Evolutionary conservation across 2,329 filamentous ascomycete species (phyloP), one percentile per base, ranked within the genome.

Genomic region (Reticulascus tulasneorum): DNA sequence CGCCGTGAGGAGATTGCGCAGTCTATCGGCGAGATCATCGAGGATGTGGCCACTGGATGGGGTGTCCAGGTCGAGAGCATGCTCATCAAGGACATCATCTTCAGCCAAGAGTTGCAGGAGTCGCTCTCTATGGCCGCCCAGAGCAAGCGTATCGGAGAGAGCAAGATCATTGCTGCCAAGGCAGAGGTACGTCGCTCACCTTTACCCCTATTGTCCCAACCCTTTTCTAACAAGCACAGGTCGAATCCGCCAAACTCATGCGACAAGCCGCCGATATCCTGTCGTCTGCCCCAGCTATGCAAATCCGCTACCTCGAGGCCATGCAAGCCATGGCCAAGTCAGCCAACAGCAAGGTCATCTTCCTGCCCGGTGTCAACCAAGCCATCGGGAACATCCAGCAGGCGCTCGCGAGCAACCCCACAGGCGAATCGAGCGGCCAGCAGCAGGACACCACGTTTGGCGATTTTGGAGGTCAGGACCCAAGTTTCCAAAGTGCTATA

Each of bases 1-100:
- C 89, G 93, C 40, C 88, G 93, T 40, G 93, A 98, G 68, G 93
- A 98, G 66, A 85, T 98, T 50, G 93, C 93, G 2, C 83, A 90
- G 65, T 93, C 85, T 39, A 97, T 97, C 45, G 82, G 88, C 45
- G 91, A 96, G 64, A 97, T 97, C 52, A 97, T 98, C 52, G 93
- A 97, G 58, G 90, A 96, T 50, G 93, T 95, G 2, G 91, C 93
- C 6, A 71, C 79, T 9, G 88, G 87, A 43, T 98, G 93, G 93
- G 93, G 93, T 66, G 91, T 95, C 7, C 81, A 87, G 56, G 93
- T 97, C 40, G 93, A 97, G 73, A 90, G 84, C 56, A 98, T 98
- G 91, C 81, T 98, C 50, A 91, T 98, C 77, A 97, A 98, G 70
- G 93, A 98, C 64, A 94, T 98, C 58, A 86, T 97, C 60, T 98